Conservation (phyloP, 139 green algal species). For the Yamagishiella unicocca region DNA sequence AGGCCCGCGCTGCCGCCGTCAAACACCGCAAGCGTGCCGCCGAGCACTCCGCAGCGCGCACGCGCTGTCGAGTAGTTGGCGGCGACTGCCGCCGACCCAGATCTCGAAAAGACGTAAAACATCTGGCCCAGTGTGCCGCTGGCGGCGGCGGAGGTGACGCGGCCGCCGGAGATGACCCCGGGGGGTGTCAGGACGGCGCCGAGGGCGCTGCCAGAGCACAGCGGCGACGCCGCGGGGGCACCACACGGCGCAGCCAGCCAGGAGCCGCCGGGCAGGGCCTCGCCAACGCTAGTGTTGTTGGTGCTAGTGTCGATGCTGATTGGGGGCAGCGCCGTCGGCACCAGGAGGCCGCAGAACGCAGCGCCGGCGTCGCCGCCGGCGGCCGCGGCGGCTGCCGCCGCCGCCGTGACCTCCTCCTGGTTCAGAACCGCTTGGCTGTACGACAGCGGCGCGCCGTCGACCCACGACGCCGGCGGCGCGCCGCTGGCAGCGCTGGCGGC, state of each 20-base stretch:
- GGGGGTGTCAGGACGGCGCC: not conserved
- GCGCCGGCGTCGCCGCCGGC: not conserved
- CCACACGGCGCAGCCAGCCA: not conserved
- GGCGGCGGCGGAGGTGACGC: not conserved
- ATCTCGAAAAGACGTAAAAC: not conserved
- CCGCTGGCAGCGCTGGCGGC: not conserved
- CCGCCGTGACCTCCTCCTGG: not conserved
- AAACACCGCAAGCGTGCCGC: conserved; percentile 20
- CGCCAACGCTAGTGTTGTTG: not conserved
- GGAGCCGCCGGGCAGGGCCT: not conserved
- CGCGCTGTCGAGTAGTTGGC: not conserved
- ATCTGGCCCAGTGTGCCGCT: not conserved
- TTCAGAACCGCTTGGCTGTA: not conserved
- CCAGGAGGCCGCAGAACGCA: not conserved
- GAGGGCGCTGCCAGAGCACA: conserved; percentile 14
- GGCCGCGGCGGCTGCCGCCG: not conserved
- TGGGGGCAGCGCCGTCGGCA: not conserved
- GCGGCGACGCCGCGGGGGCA: conserved; percentile 4
- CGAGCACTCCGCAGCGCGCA: conserved; percentile 3
- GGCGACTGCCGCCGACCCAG: not conserved
- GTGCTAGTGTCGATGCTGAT: not conserved
- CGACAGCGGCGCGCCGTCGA: not conserved
- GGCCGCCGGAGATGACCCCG: not conserved
- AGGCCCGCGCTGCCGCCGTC: not conserved
- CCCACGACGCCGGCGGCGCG: not conserved